These are phyloP conservation scores for Jamesozyma piceae DNA, from an alignment of 805 yeast genomes.

Conservation along the genomic window DNA sequence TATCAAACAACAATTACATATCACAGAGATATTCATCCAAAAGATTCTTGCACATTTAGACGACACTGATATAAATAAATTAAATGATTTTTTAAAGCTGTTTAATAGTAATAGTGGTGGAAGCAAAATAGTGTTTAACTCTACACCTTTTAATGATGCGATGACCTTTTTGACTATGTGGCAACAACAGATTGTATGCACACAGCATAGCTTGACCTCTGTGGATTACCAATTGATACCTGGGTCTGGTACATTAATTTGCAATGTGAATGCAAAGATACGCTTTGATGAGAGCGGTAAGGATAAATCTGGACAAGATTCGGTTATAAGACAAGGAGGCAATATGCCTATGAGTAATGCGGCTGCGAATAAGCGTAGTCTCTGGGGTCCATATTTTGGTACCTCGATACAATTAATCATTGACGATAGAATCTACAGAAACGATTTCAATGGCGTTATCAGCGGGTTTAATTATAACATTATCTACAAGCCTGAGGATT, in stretches of 20 bases:
- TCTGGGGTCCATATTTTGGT: conserved; percentile 69
- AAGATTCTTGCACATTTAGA: conserved; percentile 30
- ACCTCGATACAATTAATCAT: conserved; percentile 46
- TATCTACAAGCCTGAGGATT: conserved; percentile 41
- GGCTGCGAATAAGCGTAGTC: conserved; percentile 32
- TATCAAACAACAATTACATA: conserved; percentile 15
- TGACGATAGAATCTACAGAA: conserved; percentile 40
- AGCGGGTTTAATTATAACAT: conserved; percentile 57
- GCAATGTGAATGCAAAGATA: conserved; percentile 48
- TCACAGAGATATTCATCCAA: conserved; percentile 27
- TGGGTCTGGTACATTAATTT: conserved; percentile 47
- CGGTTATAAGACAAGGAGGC: conserved; percentile 34
- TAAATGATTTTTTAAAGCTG: conserved; percentile 22
- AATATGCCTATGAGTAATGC: conserved; percentile 7
- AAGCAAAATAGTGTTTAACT: conserved; percentile 26
- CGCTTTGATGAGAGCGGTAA: conserved; percentile 70
- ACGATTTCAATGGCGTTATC: conserved; percentile 33
- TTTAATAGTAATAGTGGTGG: conserved; percentile 11
- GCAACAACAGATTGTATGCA: conserved; percentile 29
- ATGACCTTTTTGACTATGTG: conserved; percentile 25
- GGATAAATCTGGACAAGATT: conserved; percentile 54
- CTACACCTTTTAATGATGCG: conserved; percentile 24
- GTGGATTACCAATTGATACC: conserved; percentile 61
- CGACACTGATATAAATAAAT: conserved; percentile 24
- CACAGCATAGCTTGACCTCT: conserved; percentile 56